These are phyloP conservation scores for Taphrina wiesneri DNA, from an alignment of 1,139 yeast genomes.

Conservation along the genomic window DNA sequence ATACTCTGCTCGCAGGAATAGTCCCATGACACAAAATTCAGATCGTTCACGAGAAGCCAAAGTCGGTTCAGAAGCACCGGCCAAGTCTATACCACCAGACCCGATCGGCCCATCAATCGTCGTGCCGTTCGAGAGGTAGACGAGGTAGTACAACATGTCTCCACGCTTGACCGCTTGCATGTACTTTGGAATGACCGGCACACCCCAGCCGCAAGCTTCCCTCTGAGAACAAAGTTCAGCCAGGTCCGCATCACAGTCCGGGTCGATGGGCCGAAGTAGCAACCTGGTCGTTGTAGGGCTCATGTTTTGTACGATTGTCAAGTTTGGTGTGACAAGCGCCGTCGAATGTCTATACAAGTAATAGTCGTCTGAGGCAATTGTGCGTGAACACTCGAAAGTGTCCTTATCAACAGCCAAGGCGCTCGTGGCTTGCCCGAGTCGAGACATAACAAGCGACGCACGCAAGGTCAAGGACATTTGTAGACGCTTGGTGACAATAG, in stretches of 20 bases:
- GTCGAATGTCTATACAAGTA: too few relatives aligned
- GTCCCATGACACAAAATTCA: constrained; percentile 17
- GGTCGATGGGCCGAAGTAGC: constrained; percentile 9
- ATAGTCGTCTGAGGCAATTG: too few relatives aligned
- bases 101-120: neutral
- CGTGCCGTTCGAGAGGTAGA: constrained; percentile 1
- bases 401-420: too few relatives aligned
- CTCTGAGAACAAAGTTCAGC: constrained; percentile 7
- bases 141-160: constrained; percentile 18
- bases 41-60: neutral
- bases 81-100: constrained; percentile 26
- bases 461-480: too few relatives aligned
- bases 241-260: neutral
- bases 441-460: neutral
- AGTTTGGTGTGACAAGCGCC: too few relatives aligned
- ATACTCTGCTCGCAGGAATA: neutral
- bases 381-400: too few relatives aligned
- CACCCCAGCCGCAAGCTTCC: constrained; percentile 17
- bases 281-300: neutral
- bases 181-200: neutral
- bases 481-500: too few relatives aligned
- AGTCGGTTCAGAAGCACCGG: neutral
- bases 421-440: neutral
- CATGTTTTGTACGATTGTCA: neutral
- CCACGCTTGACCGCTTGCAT: constrained; percentile 4